phyloP scores from a whole-genome alignment of 2,329 filamentous ascomycete species.

The Annulohypoxylon truncatum region DNA sequence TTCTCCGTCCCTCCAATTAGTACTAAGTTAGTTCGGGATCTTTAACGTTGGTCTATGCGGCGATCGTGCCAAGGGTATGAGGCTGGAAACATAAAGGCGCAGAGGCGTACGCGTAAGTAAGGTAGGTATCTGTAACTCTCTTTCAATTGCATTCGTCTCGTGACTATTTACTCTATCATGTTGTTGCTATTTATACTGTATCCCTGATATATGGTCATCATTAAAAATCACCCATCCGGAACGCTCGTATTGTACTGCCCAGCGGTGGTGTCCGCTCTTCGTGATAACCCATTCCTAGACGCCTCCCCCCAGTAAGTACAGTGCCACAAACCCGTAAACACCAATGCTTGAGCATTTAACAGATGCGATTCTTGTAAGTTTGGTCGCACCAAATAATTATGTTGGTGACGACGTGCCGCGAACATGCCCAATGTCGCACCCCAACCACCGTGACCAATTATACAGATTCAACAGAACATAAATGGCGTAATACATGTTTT shows the following conservation, averaged over 20 bases:
- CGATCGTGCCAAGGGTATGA: neutral
- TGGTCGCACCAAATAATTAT: neutral
- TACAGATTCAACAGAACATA: constrained; percentile 17
- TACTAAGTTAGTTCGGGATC: neutral
- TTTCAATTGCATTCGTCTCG: constrained; percentile 11
- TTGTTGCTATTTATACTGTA: neutral
- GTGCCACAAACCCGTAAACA: constrained; percentile 11
- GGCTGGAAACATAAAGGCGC: neutral
- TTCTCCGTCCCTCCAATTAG: neutral
- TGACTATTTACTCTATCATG: constrained; percentile 22
- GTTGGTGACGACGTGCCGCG: neutral
- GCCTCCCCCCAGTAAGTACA: constrained; percentile 1
- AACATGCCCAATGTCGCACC: neutral
- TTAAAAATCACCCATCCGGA: neutral
- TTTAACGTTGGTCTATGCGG: neutral
- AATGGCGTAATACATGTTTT: constrained; percentile 16
- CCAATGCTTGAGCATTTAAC: constrained; percentile 12
- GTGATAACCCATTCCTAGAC: constrained; percentile 1
- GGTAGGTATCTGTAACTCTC: neutral
- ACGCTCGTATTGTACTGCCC: neutral
- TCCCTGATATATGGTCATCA: constrained; percentile 9
- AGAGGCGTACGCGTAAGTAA: too few relatives aligned
- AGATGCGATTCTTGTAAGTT: constrained; percentile 1
- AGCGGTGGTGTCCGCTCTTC: constrained; percentile 9
- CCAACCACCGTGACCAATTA: neutral